Conservation (phyloP, 2,329 filamentous ascomycete species). For the Paecilomyces variotii region DNA sequence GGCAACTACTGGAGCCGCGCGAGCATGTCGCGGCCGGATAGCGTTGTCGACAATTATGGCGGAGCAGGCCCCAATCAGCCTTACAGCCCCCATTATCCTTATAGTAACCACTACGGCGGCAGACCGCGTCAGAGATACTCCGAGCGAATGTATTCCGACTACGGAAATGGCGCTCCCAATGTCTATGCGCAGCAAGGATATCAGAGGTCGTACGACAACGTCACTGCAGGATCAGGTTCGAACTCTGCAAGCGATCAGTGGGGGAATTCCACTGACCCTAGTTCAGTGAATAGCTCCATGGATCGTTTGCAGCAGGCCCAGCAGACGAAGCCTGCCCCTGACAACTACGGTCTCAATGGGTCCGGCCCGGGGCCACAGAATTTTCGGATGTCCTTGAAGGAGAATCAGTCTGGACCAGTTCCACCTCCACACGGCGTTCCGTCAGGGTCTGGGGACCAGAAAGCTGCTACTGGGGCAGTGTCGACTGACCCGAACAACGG, state of each 20-base stretch:
- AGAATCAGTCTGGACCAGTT: slow-evolving; percentile 18
- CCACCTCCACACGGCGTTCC: slow-evolving; percentile 10
- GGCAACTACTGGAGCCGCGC: slow-evolving; percentile 26
- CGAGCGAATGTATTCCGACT: slow-evolving; percentile 27
- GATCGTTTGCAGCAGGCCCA: slow-evolving; percentile 56
- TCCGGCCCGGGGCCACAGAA: slow-evolving; percentile 37
- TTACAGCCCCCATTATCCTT: slow-evolving; percentile 43
- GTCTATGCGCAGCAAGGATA: slow-evolving; percentile 47
- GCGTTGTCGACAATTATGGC: slow-evolving; percentile 33
- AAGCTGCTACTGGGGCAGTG: neutral
- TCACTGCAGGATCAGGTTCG: slow-evolving; percentile 58
- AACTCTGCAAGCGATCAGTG: slow-evolving; percentile 68
- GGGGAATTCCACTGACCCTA: slow-evolving; percentile 80
- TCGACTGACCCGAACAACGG: slow-evolving; percentile 15
- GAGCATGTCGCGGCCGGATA: slow-evolving; percentile 36
- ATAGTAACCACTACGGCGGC: slow-evolving; percentile 19
- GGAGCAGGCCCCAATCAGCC: slow-evolving; percentile 22
- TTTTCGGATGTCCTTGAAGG: neutral
- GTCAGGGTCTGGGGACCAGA: neutral
- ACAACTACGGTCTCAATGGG: slow-evolving; percentile 57
- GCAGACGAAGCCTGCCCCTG: slow-evolving; percentile 34
- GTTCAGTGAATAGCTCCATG: slow-evolving; percentile 87
- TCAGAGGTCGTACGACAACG: slow-evolving; percentile 78
- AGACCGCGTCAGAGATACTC: slow-evolving; percentile 24
- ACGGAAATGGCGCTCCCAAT: slow-evolving; percentile 2